Percentiles rank a stretch among this genome's conserved stretches.
Conservation (phyloP, 78 protist genomes). For the Planoprotostelium fungivorum region DNA sequence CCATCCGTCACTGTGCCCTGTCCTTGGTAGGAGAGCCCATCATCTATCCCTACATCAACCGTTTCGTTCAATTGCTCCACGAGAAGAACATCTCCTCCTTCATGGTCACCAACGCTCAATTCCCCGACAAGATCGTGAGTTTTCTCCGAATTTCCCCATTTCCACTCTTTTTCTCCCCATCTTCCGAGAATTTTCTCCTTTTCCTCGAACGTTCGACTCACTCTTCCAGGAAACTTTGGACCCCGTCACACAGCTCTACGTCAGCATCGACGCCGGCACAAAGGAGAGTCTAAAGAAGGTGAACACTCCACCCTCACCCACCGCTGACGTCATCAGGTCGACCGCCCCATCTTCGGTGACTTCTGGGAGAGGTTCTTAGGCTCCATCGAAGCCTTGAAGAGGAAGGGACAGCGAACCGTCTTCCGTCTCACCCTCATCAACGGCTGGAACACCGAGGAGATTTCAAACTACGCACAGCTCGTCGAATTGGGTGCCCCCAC, state of each 20-base stretch:
- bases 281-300: constrained; percentile 22
- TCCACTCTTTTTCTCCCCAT: not conserved
- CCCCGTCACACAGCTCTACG: constrained; percentile 87
- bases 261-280: constrained; percentile 86
- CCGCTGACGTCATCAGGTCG: no score
- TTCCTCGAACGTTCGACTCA: no score
- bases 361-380: constrained; percentile 79
- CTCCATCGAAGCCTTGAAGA: constrained; percentile 45
- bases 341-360: constrained; percentile 86
- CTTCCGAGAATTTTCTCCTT: no score
- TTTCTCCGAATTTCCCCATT: no score
- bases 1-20: constrained; percentile 79
- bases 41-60: constrained; percentile 83
- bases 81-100: constrained; percentile 71
- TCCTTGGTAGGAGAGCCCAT: constrained; percentile 94
- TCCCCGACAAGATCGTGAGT: constrained; percentile 67
- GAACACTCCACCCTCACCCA: no score
- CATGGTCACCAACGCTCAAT: constrained; percentile 92
- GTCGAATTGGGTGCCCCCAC: constrained; percentile 71
- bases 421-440: constrained; percentile 83
- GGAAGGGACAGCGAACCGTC: constrained; percentile 72
- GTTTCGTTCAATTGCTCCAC: constrained; percentile 62
- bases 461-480: constrained; percentile 57
- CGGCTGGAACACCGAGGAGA: constrained; percentile 46
- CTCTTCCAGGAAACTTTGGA: constrained; percentile 5